Base-by-base conservation (phyloP, 1,284 basidiomycete genomes). In the Cryptococcus floricola region DNA sequence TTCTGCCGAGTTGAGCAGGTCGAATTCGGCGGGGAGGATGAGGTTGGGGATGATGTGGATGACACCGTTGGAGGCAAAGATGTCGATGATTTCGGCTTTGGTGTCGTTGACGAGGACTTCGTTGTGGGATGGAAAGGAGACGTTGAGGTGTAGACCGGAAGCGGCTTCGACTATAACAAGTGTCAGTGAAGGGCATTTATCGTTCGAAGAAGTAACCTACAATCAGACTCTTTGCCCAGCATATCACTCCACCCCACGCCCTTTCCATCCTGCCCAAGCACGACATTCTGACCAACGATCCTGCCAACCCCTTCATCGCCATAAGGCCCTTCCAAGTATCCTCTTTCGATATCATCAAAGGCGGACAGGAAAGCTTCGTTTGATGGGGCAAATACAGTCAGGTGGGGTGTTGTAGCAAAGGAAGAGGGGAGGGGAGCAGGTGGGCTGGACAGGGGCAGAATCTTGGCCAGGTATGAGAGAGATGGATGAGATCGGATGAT, bases 41-140 rank as follows among this genome's bases (percentile, higher is more conserved):
- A 98, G 82, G 13, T 84, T 83, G 9, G 89, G 88, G 42, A 98
- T 82, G 45, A 93, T 83, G 75, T 98, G 96, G 19, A 98, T 74
- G 43, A 98, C 96, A 48, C 79, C 93, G 64, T 97, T 97, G n/a
- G 89, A 87, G 3, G 91, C 91, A 64, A 93, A 91, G 45, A 94
- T 85, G 70, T 97, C 92, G 5, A 85, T 83, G 16, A 85, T 79
- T 8, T 85, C 69, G 28, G 92, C 66, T 1, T 58, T 77, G 1
- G 89, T 85, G 27, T 81, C 81, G 47, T 87, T 88, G 41, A 94
- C 80, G 25, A 73, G 80, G 28, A 85, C 81, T 57, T 81, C 81
- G 8, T 74, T 70, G 50, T 84, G 80, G 4, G 81, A 72, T 25
- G 81, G 74, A 14, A 80, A 76, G 4, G 80, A 74, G 46, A 92